phyloP scores from a whole-genome alignment of 2,329 filamentous ascomycete genomes.

The Chaetomium olivaceum region DNA sequence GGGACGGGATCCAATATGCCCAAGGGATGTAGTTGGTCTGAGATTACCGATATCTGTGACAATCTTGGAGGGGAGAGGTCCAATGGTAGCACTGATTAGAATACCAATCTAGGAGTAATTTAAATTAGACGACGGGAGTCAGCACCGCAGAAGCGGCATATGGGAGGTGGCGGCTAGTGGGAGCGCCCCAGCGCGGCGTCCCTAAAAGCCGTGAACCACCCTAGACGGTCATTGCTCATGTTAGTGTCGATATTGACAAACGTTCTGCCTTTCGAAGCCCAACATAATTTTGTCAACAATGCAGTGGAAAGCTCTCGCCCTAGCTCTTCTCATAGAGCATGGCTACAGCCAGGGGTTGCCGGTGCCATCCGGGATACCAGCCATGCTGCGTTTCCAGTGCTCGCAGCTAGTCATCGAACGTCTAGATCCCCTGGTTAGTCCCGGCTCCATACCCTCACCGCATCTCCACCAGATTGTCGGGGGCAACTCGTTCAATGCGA shows the following conservation, averaged over 20 bases:
- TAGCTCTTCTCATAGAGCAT: conserved; percentile 3
- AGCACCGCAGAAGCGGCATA: not conserved
- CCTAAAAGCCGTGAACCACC: not conserved
- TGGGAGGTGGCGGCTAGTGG: not conserved
- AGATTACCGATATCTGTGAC: not conserved
- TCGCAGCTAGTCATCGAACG: conserved; percentile 33
- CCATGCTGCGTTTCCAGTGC: conserved; percentile 35
- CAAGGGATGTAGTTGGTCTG: not conserved
- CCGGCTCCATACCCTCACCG: conserved; percentile 25
- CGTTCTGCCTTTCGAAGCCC: not conserved
- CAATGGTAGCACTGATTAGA: not conserved
- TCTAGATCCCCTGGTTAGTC: conserved; percentile 32
- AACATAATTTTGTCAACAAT: not conserved
- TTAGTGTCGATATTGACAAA: not conserved
- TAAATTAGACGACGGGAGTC: not conserved
- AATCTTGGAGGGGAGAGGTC: not conserved
- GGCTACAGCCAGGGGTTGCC: conserved; percentile 5
- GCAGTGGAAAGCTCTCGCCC: conserved; percentile 10
- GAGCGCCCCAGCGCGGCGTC: not conserved
- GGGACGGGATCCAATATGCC: not conserved
- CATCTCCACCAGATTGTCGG: conserved; percentile 32
- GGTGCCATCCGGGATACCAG: not conserved
- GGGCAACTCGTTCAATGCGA: conserved; percentile 30
- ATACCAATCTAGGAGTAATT: conserved; percentile 4
- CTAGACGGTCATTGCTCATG: not conserved